phyloP scores from a whole-genome alignment of 139 green algal species.

The Picochlorum sp. region DNA sequence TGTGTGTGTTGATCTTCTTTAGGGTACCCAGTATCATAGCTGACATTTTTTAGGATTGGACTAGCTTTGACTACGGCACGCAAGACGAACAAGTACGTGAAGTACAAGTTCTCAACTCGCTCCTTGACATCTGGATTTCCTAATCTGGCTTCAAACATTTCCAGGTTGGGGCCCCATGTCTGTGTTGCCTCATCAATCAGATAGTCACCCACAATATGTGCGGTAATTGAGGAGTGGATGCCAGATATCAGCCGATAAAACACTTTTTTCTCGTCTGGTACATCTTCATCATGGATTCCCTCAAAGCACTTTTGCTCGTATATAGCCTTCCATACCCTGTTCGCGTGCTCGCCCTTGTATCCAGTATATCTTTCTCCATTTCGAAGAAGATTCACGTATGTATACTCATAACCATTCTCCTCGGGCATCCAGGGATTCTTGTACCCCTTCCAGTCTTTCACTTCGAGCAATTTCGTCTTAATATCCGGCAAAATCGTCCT shows the following conservation, averaged over 20 bases:
- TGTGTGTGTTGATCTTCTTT: slow-evolving; percentile 55
- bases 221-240: slow-evolving; percentile 88
- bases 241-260: slow-evolving; percentile 80
- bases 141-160: slow-evolving; percentile 58
- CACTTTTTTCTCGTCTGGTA: slow-evolving; percentile 60
- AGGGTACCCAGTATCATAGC: slow-evolving; percentile 56
- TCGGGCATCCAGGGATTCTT: slow-evolving; percentile 93
- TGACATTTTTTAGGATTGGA: slow-evolving; percentile 44
- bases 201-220: slow-evolving; percentile 74
- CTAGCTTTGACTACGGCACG: slow-evolving; percentile 73
- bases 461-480: slow-evolving; percentile 29
- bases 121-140: slow-evolving; percentile 38
- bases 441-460: slow-evolving; percentile 66
- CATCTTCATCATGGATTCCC: neutral
- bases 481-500: slow-evolving; percentile 30
- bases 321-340: slow-evolving; percentile 85
- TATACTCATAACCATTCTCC: slow-evolving; percentile 66
- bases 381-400: slow-evolving; percentile 88
- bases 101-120: slow-evolving; percentile 88
- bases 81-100: slow-evolving; percentile 87
- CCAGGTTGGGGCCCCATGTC: slow-evolving; percentile 65
- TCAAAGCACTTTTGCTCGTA: slow-evolving; percentile 85
- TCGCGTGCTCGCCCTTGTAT: slow-evolving; percentile 73
- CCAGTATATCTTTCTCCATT: slow-evolving; percentile 95
- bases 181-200: slow-evolving; percentile 42